Percentiles rank a stretch among this genome's conserved stretches.
Conservation (phyloP, 495 filamentous ascomycete species). For the Aspergillus coremiiformis region DNA sequence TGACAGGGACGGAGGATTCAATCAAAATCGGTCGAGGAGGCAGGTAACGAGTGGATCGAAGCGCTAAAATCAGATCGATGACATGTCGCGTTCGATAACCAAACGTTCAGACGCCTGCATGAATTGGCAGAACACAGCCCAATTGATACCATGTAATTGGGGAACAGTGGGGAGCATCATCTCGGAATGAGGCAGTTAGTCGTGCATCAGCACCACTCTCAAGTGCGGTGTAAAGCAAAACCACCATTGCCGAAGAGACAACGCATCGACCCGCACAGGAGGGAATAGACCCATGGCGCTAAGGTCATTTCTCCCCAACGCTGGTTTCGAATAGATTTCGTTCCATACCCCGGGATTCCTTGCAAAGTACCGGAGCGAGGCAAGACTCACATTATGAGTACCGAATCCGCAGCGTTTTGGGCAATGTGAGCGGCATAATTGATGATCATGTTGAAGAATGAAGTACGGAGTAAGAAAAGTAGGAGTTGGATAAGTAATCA, state of each 20-base stretch:
- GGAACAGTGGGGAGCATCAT: conserved; percentile 18
- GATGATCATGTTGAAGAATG: neutral
- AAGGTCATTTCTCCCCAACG: neutral
- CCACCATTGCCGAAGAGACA: conserved; percentile 15
- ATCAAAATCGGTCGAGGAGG: conserved; percentile 4
- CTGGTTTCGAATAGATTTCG: neutral
- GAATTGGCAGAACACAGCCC: conserved; percentile 17
- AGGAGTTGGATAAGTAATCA: neutral
- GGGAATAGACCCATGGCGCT: neutral
- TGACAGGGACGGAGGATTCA: neutral
- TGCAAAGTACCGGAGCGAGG: neutral
- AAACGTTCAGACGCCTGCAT: conserved; percentile 21
- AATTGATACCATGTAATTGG: conserved; percentile 12
- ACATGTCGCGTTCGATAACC: conserved; percentile 32
- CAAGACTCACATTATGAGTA: neutral
- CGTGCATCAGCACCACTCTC: conserved; percentile 19
- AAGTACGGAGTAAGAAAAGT: no score
- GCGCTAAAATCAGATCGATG: conserved; percentile 23
- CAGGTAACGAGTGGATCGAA: conserved; percentile 12
- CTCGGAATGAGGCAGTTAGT: conserved; percentile 21
- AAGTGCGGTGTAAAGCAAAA: conserved; percentile 13
- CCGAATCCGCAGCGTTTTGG: neutral
- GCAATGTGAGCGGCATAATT: neutral
- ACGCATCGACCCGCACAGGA: conserved; percentile 18
- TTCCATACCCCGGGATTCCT: neutral